Conservation (phyloP, 441 rosid genomes). For the Erodium moschatum region DNA sequence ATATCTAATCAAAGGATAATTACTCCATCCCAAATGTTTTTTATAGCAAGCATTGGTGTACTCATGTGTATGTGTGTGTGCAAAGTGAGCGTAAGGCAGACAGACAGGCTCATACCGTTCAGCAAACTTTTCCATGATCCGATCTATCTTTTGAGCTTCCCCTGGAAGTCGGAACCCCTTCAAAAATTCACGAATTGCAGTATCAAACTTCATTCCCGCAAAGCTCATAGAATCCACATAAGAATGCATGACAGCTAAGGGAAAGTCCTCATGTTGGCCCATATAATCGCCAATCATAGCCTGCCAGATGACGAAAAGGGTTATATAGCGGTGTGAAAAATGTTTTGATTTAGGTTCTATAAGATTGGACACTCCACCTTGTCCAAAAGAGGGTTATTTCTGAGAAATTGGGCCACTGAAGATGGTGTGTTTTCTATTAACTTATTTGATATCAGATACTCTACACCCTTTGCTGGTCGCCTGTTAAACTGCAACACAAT, state of each 20-base stretch:
- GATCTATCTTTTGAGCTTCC: conserved; percentile 99
- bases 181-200: conserved; percentile 87
- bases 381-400: conserved; percentile 61
- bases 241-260: conserved; percentile 98
- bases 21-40: background rate
- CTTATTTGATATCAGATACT: conserved; percentile 67
- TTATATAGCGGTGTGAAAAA: conserved; percentile 27
- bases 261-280: conserved; percentile 97
- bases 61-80: no score
- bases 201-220: conserved; percentile 85
- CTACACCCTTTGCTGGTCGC: conserved; percentile 70
- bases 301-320: conserved; percentile 44
- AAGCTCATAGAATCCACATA: conserved; percentile 89
- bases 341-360: conserved; percentile 16
- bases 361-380: conserved; percentile 48
- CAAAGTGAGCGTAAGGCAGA: no score
- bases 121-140: conserved; percentile 98
- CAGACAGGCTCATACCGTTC: conserved; percentile 53
- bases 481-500: conserved; percentile 76
- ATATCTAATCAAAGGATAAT: background rate
- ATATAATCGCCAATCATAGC: conserved; percentile 93
- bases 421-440: conserved; percentile 75
- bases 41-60: no score
- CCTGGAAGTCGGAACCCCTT: conserved; percentile 99
- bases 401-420: conserved; percentile 83